Percentiles rank a stretch among this genome's conserved stretches.
Evolutionary conservation across 225 moss, liverwort and hornwort species (phyloP).

Genomic region (Straminergon stramineum): DNA sequence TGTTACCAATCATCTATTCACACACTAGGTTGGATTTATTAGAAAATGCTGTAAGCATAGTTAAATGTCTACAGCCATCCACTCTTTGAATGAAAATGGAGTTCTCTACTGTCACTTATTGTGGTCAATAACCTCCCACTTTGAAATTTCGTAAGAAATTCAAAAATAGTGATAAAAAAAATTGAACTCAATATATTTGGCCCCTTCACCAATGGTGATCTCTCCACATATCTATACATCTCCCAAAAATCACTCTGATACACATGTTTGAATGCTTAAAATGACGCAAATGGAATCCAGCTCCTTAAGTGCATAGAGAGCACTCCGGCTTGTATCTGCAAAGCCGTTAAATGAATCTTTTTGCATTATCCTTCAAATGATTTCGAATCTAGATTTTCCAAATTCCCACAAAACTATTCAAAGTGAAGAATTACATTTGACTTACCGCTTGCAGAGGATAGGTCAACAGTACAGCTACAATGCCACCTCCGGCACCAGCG

Average conservation of each 20-base stretch:
- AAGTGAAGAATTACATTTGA: not conserved
- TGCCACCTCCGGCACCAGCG: slow-evolving; percentile 83
- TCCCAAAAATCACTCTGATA: not conserved
- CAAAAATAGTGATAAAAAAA: not conserved
- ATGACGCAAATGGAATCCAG: not conserved
- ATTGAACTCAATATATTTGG: not conserved
- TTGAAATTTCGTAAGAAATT: not conserved
- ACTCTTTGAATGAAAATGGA: not conserved
- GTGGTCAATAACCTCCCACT: not conserved
- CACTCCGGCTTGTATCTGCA: not conserved
- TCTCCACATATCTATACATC: not conserved
- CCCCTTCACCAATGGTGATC: not conserved
- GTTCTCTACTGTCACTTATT: not conserved
- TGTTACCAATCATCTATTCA: not conserved
- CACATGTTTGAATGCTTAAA: not conserved
- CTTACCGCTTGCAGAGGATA: slow-evolving; percentile 76
- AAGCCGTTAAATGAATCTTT: not conserved
- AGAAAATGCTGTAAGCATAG: not conserved
- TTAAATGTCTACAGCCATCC: not conserved
- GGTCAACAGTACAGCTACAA: slow-evolving; percentile 74
- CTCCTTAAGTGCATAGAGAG: not conserved
- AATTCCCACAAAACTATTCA: not conserved
- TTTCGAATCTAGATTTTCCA: not conserved
- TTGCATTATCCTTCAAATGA: not conserved
- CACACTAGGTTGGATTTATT: not conserved